phyloP scores from a whole-genome alignment of 208 protist species.

The Leishmania turanica region DNA sequence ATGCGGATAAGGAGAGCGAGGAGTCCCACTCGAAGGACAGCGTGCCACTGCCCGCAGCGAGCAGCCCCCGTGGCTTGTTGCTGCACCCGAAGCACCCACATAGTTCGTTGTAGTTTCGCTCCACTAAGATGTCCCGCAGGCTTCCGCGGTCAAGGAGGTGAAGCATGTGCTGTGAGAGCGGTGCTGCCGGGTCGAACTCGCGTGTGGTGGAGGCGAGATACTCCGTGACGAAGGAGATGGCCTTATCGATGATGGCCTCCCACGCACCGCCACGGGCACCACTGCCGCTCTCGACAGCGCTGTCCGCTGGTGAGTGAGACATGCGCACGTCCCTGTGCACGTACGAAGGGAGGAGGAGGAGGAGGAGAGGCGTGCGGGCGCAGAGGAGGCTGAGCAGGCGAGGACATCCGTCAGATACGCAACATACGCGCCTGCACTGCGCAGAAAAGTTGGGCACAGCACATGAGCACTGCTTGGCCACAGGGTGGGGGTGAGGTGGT shows the following conservation, averaged over 20 bases:
- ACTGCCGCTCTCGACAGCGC: neutral
- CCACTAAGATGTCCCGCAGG: slow-evolving; percentile 64
- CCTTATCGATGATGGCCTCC: slow-evolving; percentile 72
- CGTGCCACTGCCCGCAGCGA: neutral
- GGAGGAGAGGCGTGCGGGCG: neutral
- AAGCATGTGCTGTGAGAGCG: slow-evolving; percentile 57
- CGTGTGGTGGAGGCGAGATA: slow-evolving; percentile 51
- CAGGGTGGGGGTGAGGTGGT: no score
- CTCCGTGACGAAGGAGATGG: slow-evolving; percentile 46
- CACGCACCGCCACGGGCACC: slow-evolving; percentile 44
- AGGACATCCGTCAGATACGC: neutral
- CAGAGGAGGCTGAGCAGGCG: neutral
- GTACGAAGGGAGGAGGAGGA: neutral
- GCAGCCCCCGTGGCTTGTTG: slow-evolving; percentile 38
- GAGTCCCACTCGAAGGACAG: slow-evolving; percentile 23
- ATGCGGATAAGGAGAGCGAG: slow-evolving; percentile 7
- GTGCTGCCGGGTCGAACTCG: slow-evolving; percentile 41
- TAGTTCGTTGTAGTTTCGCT: slow-evolving; percentile 62
- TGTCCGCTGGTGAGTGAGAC: neutral
- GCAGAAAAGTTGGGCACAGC: neutral
- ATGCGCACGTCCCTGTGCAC: neutral
- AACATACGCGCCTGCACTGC: neutral
- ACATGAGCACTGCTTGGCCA: neutral
- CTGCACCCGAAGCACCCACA: slow-evolving; percentile 74
- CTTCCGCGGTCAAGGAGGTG: slow-evolving; percentile 52